Evolutionary conservation across 495 filamentous ascomycete species (phyloP).

Genomic region (Tuber brumale): DNA sequence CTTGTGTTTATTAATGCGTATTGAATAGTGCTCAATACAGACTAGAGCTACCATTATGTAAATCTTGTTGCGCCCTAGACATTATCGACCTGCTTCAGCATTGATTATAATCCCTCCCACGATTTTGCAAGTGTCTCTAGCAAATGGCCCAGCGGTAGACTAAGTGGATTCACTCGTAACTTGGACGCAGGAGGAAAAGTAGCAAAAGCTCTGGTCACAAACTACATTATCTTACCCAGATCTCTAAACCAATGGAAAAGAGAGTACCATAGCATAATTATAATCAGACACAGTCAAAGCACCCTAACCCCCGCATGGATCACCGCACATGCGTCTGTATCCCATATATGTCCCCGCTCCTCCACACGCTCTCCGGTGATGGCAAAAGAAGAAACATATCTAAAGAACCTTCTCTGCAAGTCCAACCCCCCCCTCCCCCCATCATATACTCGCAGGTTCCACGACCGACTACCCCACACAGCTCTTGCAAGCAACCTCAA

Average conservation of each 20-base stretch:
- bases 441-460: background rate
- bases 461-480: background rate
- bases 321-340: background rate
- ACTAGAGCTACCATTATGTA: too few relatives aligned
- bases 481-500: background rate
- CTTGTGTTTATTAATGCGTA: too few relatives aligned
- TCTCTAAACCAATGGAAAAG: background rate
- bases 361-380: background rate
- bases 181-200: too few relatives aligned
- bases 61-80: too few relatives aligned
- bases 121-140: too few relatives aligned
- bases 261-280: background rate
- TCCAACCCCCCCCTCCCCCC: background rate
- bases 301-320: background rate
- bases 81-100: too few relatives aligned
- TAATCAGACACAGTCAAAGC: background rate
- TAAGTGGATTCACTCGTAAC: too few relatives aligned
- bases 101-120: too few relatives aligned
- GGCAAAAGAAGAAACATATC: background rate
- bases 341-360: background rate
- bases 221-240: background rate
- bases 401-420: background rate
- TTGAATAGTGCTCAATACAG: too few relatives aligned
- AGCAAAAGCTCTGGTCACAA: background rate
- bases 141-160: too few relatives aligned